Evolutionary conservation across 805 yeast genomes (phyloP).

Genomic region (Candida ficus): DNA sequence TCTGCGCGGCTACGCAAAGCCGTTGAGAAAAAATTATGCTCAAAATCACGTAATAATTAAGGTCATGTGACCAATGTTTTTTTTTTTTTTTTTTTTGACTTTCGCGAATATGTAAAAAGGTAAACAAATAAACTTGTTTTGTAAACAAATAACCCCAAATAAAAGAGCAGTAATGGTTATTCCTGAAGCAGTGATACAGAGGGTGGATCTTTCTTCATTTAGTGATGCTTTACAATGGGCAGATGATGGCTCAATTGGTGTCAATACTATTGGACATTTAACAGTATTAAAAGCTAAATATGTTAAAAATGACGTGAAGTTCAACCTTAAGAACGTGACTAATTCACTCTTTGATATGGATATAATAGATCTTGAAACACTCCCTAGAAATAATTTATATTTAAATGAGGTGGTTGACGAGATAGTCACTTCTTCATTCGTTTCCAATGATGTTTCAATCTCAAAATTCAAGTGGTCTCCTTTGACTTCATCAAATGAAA

Average conservation of each 20-base stretch:
- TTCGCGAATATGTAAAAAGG: no score
- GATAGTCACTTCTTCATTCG: constrained; percentile 12
- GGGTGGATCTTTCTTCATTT: constrained; percentile 15
- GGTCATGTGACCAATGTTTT: constrained; percentile 13
- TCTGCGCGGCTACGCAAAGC: not conserved
- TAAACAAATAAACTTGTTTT: no score
- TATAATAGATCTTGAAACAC: constrained; percentile 11
- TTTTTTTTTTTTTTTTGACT: no score
- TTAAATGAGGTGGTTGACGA: constrained; percentile 16
- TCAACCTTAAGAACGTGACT: constrained; percentile 10
- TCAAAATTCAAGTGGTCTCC: constrained; percentile 21
- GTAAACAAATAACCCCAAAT: no score
- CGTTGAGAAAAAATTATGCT: no score
- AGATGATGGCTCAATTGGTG: constrained; percentile 21
- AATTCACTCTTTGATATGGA: constrained; percentile 14
- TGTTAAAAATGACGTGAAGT: constrained; percentile 4
- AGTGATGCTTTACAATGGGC: constrained; percentile 19
- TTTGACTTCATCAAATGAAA: constrained; percentile 7
- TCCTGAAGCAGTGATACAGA: constrained; percentile 10
- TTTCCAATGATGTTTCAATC: constrained; percentile 11
- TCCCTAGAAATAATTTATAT: constrained; percentile 12
- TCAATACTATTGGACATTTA: constrained; percentile 18
- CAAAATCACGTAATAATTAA: constrained; percentile 16
- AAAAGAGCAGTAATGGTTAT: constrained; percentile 2
- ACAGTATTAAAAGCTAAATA: constrained; percentile 21